Conservation (phyloP, 495 filamentous ascomycete genomes). For the Penicillium ochrochloron region DNA sequence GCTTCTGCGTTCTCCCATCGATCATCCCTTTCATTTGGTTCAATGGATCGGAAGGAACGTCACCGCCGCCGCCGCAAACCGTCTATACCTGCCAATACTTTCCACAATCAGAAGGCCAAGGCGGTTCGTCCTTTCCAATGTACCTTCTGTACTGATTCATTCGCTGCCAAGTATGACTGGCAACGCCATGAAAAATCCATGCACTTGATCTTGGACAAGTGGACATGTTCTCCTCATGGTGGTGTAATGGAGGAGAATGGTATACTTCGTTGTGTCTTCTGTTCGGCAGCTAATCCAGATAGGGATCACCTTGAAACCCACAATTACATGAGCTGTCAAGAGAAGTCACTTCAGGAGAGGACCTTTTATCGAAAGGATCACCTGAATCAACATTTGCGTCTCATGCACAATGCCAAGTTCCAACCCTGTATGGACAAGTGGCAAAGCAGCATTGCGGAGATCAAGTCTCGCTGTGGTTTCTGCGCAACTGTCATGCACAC, state of each 20-base stretch:
- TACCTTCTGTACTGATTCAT: slow-evolving; percentile 90
- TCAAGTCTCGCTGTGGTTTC: slow-evolving; percentile 75
- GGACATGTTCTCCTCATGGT: slow-evolving; percentile 74
- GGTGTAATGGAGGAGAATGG: slow-evolving; percentile 49
- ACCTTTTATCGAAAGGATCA: slow-evolving; percentile 92
- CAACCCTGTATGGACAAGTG: slow-evolving; percentile 74
- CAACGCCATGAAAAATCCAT: slow-evolving; percentile 87
- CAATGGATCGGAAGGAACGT: slow-evolving; percentile 69
- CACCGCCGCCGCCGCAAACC: slow-evolving; percentile 71
- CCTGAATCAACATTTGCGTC: slow-evolving; percentile 79
- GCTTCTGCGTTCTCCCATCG: slow-evolving; percentile 73
- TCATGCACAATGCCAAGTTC: slow-evolving; percentile 79
- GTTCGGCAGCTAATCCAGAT: slow-evolving; percentile 66
- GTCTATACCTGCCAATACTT: slow-evolving; percentile 49
- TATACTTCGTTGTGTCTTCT: slow-evolving; percentile 69
- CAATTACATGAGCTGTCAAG: slow-evolving; percentile 74
- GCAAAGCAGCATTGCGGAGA: slow-evolving; percentile 72
- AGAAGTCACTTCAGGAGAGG: slow-evolving; percentile 70
- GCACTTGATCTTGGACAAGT: slow-evolving; percentile 81
- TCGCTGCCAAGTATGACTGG: slow-evolving; percentile 91
- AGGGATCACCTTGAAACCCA: slow-evolving; percentile 74
- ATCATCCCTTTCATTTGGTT: slow-evolving; percentile 69
- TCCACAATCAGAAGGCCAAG: slow-evolving; percentile 47
- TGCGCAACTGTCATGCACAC: slow-evolving; percentile 67
- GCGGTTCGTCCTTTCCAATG: slow-evolving; percentile 70